A percentile compares a stretch with the other conserved stretches of the same genome.
Conservation (phyloP, 805 yeast genomes). For the Candida nitratophila region DNA sequence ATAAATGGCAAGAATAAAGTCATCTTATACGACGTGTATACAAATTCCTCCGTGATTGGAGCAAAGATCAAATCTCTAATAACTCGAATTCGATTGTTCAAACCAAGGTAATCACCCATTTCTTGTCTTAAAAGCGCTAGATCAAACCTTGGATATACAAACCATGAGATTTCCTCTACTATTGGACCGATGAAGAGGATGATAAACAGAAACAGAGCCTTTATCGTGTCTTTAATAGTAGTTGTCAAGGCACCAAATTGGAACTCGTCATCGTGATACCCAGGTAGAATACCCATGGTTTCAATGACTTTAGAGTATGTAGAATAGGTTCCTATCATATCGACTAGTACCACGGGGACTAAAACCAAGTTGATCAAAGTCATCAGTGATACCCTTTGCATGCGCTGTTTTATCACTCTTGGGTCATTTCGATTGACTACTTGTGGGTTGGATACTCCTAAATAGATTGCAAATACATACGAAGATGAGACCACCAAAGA, state of each 20-base stretch:
- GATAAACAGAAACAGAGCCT: slow-evolving; percentile 24
- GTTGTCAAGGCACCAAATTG: neutral
- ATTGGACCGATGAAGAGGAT: slow-evolving; percentile 46
- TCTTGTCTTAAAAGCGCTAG: neutral
- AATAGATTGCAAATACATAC: slow-evolving; percentile 39
- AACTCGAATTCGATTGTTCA: slow-evolving; percentile 24
- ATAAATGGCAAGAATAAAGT: slow-evolving; percentile 23
- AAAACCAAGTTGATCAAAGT: slow-evolving; percentile 24
- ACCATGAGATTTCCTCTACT: slow-evolving; percentile 25
- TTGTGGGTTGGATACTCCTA: slow-evolving; percentile 13
- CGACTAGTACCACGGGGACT: slow-evolving; percentile 25
- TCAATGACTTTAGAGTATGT: neutral
- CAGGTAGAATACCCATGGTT: slow-evolving; percentile 28
- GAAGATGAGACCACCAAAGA: slow-evolving; percentile 32
- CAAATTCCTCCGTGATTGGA: slow-evolving; percentile 73
- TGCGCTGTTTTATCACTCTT: slow-evolving; percentile 32
- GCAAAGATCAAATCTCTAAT: slow-evolving; percentile 58
- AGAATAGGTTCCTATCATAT: slow-evolving; percentile 6
- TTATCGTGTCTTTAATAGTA: neutral
- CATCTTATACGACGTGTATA: slow-evolving; percentile 48
- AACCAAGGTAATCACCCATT: slow-evolving; percentile 2
- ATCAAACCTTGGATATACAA: slow-evolving; percentile 1
- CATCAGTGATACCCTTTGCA: slow-evolving; percentile 28
- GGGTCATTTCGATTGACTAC: slow-evolving; percentile 33
- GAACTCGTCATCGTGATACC: slow-evolving; percentile 6